phyloP scores from a whole-genome alignment of 352 stramenopile species.

The Blastocystis sp. region DNA sequence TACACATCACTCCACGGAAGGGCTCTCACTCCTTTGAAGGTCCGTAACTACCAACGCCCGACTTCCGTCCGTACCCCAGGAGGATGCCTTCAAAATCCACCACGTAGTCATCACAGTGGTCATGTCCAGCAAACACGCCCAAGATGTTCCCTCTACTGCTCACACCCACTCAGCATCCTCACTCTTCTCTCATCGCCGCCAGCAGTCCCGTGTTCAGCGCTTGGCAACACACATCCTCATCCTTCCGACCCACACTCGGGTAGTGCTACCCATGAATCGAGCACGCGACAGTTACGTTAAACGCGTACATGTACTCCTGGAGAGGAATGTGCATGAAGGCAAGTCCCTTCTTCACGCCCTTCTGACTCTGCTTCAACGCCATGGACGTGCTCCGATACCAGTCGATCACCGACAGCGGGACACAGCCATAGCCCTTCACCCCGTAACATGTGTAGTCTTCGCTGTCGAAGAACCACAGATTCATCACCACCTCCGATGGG shows the following conservation, averaged over 20 bases:
- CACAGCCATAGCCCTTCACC: constrained; percentile 19
- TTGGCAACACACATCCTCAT: constrained; percentile 6
- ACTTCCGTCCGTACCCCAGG: neutral
- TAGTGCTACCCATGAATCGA: constrained; percentile 31
- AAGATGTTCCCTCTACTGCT: neutral
- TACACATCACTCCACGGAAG: neutral
- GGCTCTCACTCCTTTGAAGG: neutral
- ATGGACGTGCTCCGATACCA: constrained; percentile 16
- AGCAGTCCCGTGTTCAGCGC: neutral
- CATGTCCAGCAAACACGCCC: neutral
- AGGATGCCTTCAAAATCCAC: constrained; percentile 4
- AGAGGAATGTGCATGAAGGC: constrained; percentile 72
- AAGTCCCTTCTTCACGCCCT: neutral
- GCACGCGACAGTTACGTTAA: neutral
- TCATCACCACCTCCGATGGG: constrained; percentile 58
- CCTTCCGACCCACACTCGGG: constrained; percentile 43
- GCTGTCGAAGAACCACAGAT: constrained; percentile 71
- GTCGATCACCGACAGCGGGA: constrained; percentile 47
- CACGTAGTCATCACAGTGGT: neutral
- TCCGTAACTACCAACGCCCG: neutral
- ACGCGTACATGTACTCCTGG: constrained; percentile 69
- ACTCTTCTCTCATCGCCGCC: constrained; percentile 1
- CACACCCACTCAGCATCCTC: neutral
- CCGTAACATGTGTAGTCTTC: constrained; percentile 26
- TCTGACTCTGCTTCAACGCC: constrained; percentile 24